A percentile compares a stretch with the other conserved stretches of the same genome.
These are phyloP conservation scores for Aegilops longissima DNA, from an alignment of 176 grass and related monocot genomes.

Conservation along the genomic window DNA sequence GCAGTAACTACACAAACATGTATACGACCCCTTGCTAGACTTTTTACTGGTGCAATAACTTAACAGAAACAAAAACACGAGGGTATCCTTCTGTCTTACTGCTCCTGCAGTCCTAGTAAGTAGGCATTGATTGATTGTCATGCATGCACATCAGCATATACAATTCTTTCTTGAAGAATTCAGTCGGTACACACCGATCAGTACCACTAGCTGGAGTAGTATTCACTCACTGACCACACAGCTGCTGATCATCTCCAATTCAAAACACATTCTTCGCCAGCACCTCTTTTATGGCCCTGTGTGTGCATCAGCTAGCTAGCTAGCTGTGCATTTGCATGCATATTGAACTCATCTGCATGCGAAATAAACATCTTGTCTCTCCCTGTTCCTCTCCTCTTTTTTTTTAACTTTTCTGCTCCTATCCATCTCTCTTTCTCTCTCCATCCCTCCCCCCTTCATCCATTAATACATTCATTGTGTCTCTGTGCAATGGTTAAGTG, in stretches of 20 bases:
- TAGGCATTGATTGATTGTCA: slow-evolving; percentile 35
- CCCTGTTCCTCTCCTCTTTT: neutral
- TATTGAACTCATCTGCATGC: slow-evolving; percentile 50
- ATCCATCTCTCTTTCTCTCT: neutral
- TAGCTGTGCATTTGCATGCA: slow-evolving; percentile 32
- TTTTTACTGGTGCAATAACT: slow-evolving; percentile 43
- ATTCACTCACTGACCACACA: slow-evolving; percentile 48
- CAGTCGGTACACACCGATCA: slow-evolving; percentile 34
- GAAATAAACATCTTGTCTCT: slow-evolving; percentile 69
- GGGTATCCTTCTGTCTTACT: slow-evolving; percentile 12
- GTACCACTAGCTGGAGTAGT: slow-evolving; percentile 25
- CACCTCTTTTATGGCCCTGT: slow-evolving; percentile 31
- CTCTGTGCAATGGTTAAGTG: neutral
- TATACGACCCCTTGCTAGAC: neutral
- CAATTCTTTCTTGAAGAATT: slow-evolving; percentile 40
- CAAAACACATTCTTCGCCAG: slow-evolving; percentile 36
- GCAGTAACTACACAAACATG: slow-evolving; percentile 40
- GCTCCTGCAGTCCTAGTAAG: slow-evolving; percentile 37
- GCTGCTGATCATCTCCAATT: slow-evolving; percentile 40
- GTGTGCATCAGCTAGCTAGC: neutral
- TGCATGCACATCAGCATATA: slow-evolving; percentile 16
- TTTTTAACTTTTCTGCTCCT: neutral
- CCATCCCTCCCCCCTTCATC: neutral
- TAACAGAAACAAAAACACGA: slow-evolving; percentile 31
- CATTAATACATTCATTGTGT: slow-evolving; percentile 20